Conservation (phyloP, 768 basidiomycete species). For the Auricularia auricula-judae region DNA sequence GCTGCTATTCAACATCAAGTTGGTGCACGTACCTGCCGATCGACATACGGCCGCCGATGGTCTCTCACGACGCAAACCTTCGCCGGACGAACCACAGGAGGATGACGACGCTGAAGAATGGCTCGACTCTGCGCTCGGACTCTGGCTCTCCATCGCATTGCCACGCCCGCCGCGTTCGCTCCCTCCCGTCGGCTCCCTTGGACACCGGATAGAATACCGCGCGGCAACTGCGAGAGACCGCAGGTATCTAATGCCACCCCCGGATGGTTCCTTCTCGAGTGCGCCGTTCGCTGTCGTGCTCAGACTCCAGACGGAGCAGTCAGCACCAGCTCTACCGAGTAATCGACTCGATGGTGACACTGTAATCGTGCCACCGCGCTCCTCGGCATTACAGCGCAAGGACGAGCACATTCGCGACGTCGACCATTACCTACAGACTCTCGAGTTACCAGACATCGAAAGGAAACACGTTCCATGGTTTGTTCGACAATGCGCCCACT, state of each 20-base stretch:
- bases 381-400: too few species aligned
- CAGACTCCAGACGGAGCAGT: too few species aligned
- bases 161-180: not conserved
- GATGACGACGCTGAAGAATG: not conserved
- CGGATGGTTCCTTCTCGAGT: not conserved
- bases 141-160: not conserved
- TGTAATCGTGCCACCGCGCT: too few species aligned
- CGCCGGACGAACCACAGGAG: not conserved
- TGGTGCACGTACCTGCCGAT: slow-evolving; percentile 27
- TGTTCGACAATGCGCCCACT: too few species aligned
- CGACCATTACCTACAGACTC: too few species aligned
- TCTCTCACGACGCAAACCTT: slow-evolving; percentile 14
- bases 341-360: not conserved
- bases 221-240: not conserved
- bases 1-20: slow-evolving; percentile 5
- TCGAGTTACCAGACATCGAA: too few species aligned
- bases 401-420: too few species aligned
- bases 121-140: not conserved
- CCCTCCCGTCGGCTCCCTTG: not conserved
- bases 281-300: not conserved
- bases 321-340: too few species aligned
- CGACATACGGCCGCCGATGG: slow-evolving; percentile 27
- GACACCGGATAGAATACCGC: not conserved
- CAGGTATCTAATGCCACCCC: not conserved
- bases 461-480: too few species aligned